Base-by-base conservation (phyloP, 2,329 filamentous ascomycete species). In the Pyricularia grisea region DNA sequence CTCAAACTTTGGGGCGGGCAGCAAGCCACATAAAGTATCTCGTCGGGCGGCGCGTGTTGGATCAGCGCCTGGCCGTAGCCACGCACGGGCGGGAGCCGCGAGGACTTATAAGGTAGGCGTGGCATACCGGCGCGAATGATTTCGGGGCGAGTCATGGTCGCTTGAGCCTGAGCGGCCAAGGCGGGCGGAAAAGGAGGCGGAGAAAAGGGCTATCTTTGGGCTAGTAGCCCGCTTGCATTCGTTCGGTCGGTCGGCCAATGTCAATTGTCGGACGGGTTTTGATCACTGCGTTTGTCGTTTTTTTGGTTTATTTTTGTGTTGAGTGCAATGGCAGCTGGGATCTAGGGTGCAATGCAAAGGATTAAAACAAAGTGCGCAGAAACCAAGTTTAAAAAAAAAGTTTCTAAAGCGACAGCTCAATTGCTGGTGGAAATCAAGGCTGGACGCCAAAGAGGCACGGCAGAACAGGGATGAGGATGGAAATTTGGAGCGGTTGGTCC, bases 111-210 rank as follows among this genome's bases (percentile, higher is more conserved):
- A 63, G 11, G 60, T 63, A 28, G 60, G 60, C 12, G 60, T 30
- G 68, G 81, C 85, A 74, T 85, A 88, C 85, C 85, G 76, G 85
- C 85, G 76, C 85, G 84, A 79, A 88, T 81, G 74, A 88, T 86
- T 73, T 82, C 81, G 75, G 85, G 85, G 79, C 85, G 84, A 75
- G 85, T 85, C 85, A 88, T 88, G 75, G 74, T 83, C 80, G 74
- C 76, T 73, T 67, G 42, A 66, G 30, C 27, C 30, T 27, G 33
- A 31, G 33, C 64, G 64, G 64, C 30, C 30, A 36, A 25, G 64
- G 64, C 64, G 30, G 23, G 33, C 30, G 64, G 33, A 42, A 36
- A 66, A 33, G n/a, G 33, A 36, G 64, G 33, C n/a, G 28, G 20
- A 36, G 23, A 30, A 36, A 36, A 20, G 17, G 64, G 33, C 64